Conservation (phyloP, 1,139 yeast species). For the Pneumocystis murina region DNA sequence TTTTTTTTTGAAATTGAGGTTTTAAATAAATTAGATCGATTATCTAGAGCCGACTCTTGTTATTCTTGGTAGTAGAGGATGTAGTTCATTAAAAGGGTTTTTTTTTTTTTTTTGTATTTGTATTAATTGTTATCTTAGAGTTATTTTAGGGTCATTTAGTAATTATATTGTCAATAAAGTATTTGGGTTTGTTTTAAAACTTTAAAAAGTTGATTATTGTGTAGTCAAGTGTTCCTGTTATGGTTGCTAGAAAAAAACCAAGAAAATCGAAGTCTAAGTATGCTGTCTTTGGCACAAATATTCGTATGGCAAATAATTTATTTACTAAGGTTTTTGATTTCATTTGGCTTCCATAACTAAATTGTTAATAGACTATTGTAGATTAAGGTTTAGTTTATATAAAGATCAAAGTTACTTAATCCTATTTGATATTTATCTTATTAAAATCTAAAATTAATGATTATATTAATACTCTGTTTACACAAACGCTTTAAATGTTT, state of each 20-base stretch:
- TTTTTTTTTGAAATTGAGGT: background rate
- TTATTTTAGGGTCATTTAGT: conserved; percentile 57
- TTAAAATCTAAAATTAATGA: background rate
- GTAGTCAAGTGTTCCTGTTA: conserved; percentile 61
- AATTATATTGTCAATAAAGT: conserved; percentile 56
- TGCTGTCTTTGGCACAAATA: conserved; percentile 25
- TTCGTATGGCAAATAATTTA: conserved; percentile 29
- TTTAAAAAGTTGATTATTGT: background rate
- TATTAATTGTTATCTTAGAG: conserved; percentile 25
- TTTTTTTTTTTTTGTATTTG: background rate
- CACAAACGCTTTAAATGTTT: background rate
- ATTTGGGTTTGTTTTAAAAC: background rate
- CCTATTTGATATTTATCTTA: background rate
- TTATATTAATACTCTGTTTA: background rate
- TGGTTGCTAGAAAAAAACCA: conserved; percentile 76
- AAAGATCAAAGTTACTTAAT: background rate
- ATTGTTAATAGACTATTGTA: background rate
- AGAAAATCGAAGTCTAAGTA: conserved; percentile 46
- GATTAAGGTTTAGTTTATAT: background rate
- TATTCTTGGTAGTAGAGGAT: conserved; percentile 68
- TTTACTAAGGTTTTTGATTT: conserved; percentile 14
- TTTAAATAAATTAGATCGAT: conserved; percentile 33
- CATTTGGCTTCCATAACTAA: background rate
- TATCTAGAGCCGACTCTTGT: conserved; percentile 72
- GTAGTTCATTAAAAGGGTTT: conserved; percentile 46